Base-by-base conservation (phyloP, 306 rosid species). In the Pyrus pyrifolia region DNA sequence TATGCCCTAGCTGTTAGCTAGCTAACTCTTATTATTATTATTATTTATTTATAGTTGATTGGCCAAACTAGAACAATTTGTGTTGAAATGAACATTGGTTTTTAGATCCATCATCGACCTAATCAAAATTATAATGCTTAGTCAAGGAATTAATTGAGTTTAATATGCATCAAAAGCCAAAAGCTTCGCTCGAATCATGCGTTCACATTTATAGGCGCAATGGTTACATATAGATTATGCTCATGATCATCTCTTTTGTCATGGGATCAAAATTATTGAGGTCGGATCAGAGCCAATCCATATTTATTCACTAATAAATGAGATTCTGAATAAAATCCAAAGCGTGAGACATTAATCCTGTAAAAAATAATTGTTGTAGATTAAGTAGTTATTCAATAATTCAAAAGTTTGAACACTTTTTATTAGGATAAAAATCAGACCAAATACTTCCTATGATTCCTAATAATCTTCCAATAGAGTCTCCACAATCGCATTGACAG, bases 401-500 rank as follows among this genome's bases (percentile, higher is more conserved):
- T 72, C 72, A 58, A 51, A 71, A 78, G 78, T 73, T 74, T 67
- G 22, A 65, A 21, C 79, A 63, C 76, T 75, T 71, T 63, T 76
- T 73, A 67, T 63, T 76, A 71, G 44, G 78, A 74, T 25, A 53
- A 72, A 38, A 79, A 86, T 78, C 80, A 76, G 62, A 27, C 45
- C 60, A 11, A 44, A 61, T 76, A 74, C 74, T 86, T 86, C 81
- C 76, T 44, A 64, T 4, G 87, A 83, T 87, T 87, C 88, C 82
- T 78, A 78, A 80, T 74, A 62, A 38, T 38, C 42, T 74, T 91
- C 86, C 79, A 58, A 79, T 81, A 46, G 61, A 71, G 77, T 79
- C 83, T 78, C 85, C 82, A 81, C 84, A 83, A 86, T 75, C 80
- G 67, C 71, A 82, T 72, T 68, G 79, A 74, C 71, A 60, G 87